These are phyloP conservation scores for Phyllostachys edulis DNA, from an alignment of 176 grass and related monocot species.

Conservation along the genomic window DNA sequence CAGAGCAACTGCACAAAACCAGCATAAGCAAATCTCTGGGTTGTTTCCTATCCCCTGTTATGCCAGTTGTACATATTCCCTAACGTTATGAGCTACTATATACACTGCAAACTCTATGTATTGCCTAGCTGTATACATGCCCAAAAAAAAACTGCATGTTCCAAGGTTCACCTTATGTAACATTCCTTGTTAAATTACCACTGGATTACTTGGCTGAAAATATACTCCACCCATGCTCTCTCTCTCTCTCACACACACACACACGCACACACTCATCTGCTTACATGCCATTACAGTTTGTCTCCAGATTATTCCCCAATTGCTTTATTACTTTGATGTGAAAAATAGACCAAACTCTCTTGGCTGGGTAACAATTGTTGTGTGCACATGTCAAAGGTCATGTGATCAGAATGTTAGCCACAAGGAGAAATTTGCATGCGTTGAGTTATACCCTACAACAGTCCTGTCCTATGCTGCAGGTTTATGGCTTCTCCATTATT, in stretches of 20 bases:
- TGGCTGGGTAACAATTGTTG: conserved; percentile 80
- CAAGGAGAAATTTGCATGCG: conserved; percentile 87
- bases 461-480: conserved; percentile 20
- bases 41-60: too few species aligned
- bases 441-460: conserved; percentile 73
- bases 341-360: conserved; percentile 77
- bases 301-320: conserved; percentile 87
- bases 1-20: too few species aligned
- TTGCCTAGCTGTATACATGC: too few species aligned
- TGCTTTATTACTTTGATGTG: conserved; percentile 83
- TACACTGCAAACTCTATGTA: too few species aligned
- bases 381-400: conserved; percentile 70
- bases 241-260: not conserved
- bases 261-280: not conserved
- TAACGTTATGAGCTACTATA: too few species aligned
- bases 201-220: too few species aligned
- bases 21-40: too few species aligned
- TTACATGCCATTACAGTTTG: conserved; percentile 27
- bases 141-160: too few species aligned
- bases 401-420: conserved; percentile 65
- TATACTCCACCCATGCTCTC: not conserved
- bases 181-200: too few species aligned
- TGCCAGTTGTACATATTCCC: too few species aligned
- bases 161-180: too few species aligned
- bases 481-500: conserved; percentile 19